Base-by-base conservation (phyloP, 352 stramenopile species). In the Aphanomyces euteiches region DNA sequence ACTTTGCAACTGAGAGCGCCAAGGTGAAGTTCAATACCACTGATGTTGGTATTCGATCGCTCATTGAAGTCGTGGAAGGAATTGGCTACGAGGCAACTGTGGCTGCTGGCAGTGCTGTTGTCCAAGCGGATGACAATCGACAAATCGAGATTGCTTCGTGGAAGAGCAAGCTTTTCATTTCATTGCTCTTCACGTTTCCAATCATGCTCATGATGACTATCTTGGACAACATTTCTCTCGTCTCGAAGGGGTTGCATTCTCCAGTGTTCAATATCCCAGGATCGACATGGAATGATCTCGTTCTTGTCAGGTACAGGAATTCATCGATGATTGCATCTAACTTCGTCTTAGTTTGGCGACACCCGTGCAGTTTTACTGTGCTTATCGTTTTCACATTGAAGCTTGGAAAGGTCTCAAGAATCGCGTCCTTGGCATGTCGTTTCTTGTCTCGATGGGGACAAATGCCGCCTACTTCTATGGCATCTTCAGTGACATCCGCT, bases 231-330 rank as follows among this genome's bases (percentile, higher is more conserved):
- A 93, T 96, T 36, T 37, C 70, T n/a, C 60, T 74, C 0, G 78
- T 93, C 68, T 61, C 84, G 38, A 60, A 76, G 7, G 75, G 71
- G 5, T 73, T 96, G 37, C 82, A 85, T 73, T 78, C 75, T 13
- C 56, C 28, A 4, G 79, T 90, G 43, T 73, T 92, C 21, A 4
- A 43, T 17, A 47, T 72, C 38, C 79, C 73, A 37, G 88, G 87
- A 5, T 75, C 93, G 12, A 85, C 85, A 21, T 93, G 83, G 83
- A 90, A 92, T 76, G 74, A 83, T 10, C 68, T 95, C 7, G 74
- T 98, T 48, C 71, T 89, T 5, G 86, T 96, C 74, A 96, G 98
- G 79, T 99, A 99, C 75, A 98, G 99, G 84, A 99, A 96, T 3
- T 96, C 93, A 17, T 89, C 96, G 3, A 96, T 99, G 80, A n/a